Base-by-base conservation (phyloP, 169 alveolate species). In the Babesia gibsoni region DNA sequence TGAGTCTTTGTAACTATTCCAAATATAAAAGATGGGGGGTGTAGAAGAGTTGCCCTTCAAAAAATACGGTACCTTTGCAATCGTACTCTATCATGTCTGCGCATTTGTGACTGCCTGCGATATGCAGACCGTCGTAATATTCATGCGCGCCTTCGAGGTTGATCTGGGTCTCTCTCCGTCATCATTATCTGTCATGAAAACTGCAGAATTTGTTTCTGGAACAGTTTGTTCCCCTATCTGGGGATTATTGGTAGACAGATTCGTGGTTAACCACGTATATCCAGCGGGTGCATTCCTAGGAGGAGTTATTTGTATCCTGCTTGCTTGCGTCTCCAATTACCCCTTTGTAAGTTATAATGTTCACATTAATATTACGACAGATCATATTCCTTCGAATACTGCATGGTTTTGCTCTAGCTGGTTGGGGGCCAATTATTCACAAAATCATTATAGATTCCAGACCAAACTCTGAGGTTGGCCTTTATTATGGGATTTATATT, bases 241-340 rank as follows among this genome's bases (percentile, higher is more conserved):
- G 97, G 97, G 97, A 12, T 89, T 72, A 41, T 74, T 92, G 53
- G 90, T 94, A n/a, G 97, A 93, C 68, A 81, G 84, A 52, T 84
- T 82, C 84, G 88, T 94, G 18, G 63, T 91, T 65, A 86, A 89
- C 52, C 83, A 93, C 89, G 84, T 93, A 54, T 74, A 91, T 27
- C 93, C 90, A 30, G 69, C 84, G 48, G 97, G 95, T n/a, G 83
- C 91, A 27, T 73, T 84, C 9, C 73, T 82, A n/a, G 88, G 94
- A 90, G 97, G 97, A 12, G 48, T 91, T 22, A 85, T 91, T 25
- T 83, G 94, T 0, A 90, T 91, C 23, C 53, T 74, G 12, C 81
- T 93, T 42, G 94, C 74, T 12, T 37, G 52, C 61, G 75, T 52
- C 7, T 39, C 74, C 9, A 66, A 67, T 37, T 77, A 33, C 73